A percentile compares a stretch with the other conserved stretches of the same genome.
These are phyloP conservation scores for Penicillium sp. DNA, from an alignment of 2,329 filamentous ascomycete species.

Conservation along the genomic window DNA sequence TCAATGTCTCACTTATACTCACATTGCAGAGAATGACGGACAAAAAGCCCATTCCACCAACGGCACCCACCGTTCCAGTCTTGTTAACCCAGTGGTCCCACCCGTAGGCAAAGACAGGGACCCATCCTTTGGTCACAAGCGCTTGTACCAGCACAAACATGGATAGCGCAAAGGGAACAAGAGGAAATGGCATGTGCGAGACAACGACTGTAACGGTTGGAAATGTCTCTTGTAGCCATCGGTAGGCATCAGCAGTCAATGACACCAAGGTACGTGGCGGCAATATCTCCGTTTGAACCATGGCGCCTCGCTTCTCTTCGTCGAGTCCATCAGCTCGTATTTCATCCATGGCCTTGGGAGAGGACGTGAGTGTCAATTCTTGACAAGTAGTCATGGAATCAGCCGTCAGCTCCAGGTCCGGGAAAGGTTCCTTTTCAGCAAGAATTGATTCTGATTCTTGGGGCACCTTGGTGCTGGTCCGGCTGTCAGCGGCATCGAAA, in stretches of 20 bases:
- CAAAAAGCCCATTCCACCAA: constrained; percentile 72
- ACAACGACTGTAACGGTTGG: constrained; percentile 66
- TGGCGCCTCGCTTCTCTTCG: constrained; percentile 30
- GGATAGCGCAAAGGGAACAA: constrained; percentile 68
- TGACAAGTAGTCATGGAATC: neutral
- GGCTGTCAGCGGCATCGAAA: neutral
- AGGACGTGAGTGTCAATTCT: neutral
- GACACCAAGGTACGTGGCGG: constrained; percentile 54
- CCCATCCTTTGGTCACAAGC: constrained; percentile 71
- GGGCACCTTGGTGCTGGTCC: neutral
- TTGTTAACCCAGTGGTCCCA: constrained; percentile 71
- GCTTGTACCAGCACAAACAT: constrained; percentile 76
- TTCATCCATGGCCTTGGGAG: constrained; percentile 3
- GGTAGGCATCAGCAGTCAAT: constrained; percentile 44
- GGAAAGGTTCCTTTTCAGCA: constrained; percentile 9
- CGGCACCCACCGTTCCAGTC: constrained; percentile 66
- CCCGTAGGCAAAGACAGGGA: constrained; percentile 68
- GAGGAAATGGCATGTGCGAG: constrained; percentile 63
- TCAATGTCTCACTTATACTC: constrained; percentile 31
- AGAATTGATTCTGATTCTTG: constrained; percentile 2
- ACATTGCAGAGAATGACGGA: constrained; percentile 71
- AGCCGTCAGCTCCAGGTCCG: neutral
- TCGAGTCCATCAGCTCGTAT: constrained; percentile 15
- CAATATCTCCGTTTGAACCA: constrained; percentile 4
- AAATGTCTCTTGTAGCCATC: constrained; percentile 68